These are phyloP conservation scores for Podaxis sp. DNA, from an alignment of 768 basidiomycete genomes.

Conservation along the genomic window DNA sequence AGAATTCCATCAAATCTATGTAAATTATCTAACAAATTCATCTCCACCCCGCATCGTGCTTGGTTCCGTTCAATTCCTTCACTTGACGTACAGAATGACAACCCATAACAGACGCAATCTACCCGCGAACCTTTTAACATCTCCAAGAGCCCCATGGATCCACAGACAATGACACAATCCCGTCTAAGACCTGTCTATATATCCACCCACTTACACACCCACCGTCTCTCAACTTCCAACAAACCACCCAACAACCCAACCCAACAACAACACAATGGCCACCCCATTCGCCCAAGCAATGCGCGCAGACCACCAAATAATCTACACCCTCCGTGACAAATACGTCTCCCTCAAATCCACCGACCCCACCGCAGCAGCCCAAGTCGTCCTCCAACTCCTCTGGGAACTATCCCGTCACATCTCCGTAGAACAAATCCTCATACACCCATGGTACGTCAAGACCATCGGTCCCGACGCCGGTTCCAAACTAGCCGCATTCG, in stretches of 20 bases:
- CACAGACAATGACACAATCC: too few species aligned
- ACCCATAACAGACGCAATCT: too few species aligned
- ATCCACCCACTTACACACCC: too few species aligned
- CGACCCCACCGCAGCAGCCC: not conserved
- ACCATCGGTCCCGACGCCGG: not conserved
- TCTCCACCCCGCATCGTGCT: too few species aligned
- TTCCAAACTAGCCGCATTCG: not conserved
- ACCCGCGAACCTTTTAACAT: too few species aligned
- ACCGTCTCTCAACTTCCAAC: not conserved
- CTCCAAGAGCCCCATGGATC: too few species aligned
- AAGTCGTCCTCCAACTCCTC: constrained; percentile 1
- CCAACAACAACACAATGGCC: not conserved
- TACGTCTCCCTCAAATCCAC: not conserved
- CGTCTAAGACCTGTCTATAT: too few species aligned
- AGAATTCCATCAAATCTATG: too few species aligned
- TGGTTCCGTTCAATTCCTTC: too few species aligned
- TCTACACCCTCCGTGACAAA: constrained; percentile 11
- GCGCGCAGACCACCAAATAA: not conserved
- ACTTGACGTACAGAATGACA: too few species aligned
- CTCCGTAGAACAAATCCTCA: constrained; percentile 3
- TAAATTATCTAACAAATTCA: too few species aligned
- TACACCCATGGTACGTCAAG: constrained; percentile 10
- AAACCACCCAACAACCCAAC: not conserved
- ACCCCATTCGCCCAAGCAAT: constrained; percentile 1
- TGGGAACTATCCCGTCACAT: constrained; percentile 13